Evolutionary conservation across 805 yeast genomes (phyloP).

Genomic region (Tetrapisispora taiwanensis): DNA sequence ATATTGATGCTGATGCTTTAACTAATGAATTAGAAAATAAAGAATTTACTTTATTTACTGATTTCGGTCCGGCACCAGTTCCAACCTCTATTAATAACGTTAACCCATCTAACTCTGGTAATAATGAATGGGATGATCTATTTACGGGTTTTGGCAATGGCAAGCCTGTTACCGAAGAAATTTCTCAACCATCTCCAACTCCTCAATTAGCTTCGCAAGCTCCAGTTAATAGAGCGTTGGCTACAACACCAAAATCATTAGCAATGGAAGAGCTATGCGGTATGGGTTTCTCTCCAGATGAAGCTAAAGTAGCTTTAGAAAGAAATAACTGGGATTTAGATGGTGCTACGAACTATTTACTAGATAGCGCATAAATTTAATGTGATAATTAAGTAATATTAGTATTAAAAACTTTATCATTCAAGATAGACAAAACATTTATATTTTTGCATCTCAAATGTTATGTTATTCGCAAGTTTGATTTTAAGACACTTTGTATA

Average conservation of each 20-base stretch:
- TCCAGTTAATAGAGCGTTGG: conserved; percentile 25
- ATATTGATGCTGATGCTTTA: conserved; percentile 18
- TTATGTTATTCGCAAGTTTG: neutral
- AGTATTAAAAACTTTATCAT: too few relatives aligned
- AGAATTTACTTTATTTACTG: conserved; percentile 14
- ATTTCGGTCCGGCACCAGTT: neutral
- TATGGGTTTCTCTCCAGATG: conserved; percentile 74
- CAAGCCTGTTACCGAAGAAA: conserved; percentile 1
- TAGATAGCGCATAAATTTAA: conserved; percentile 50
- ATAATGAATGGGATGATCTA: conserved; percentile 89
- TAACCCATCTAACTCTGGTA: conserved; percentile 15
- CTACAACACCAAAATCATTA: conserved; percentile 38
- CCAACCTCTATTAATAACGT: conserved; percentile 8
- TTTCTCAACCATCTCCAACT: neutral
- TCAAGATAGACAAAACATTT: neutral
- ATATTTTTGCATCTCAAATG: neutral
- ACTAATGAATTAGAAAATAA: conserved; percentile 19
- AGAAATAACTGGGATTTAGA: conserved; percentile 66
- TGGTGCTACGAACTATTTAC: conserved; percentile 75
- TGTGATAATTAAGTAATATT: neutral
- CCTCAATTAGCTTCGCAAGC: neutral
- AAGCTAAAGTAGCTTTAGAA: conserved; percentile 59
- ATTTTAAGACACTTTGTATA: neutral
- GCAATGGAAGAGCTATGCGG: conserved; percentile 73
- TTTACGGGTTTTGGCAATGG: conserved; percentile 77